Base-by-base conservation (phyloP, 129 eudicot genomes). In the Solidago caesia region DNA sequence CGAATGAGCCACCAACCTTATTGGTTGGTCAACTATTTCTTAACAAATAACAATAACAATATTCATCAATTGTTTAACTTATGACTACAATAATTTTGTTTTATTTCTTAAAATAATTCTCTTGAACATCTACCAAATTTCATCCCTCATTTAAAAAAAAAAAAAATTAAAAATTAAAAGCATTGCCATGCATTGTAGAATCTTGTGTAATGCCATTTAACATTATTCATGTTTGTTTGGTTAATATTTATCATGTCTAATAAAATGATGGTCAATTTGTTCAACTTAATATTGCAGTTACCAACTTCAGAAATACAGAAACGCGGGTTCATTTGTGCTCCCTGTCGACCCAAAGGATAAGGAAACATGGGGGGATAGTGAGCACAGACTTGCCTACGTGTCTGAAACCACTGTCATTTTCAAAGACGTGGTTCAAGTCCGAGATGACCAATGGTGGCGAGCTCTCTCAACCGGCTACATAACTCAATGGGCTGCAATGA, bases 281-380 rank as follows among this genome's bases (percentile, higher is more conserved):
- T 62, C 29, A 15, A 61, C n/a, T 26, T 70, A 27, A 68, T 9
- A n/a, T 61, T 75, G 88, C 91, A 94, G 97, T 55, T 94, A 94
- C 48, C 98, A 90, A 81, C 97, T 94, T 68, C 98, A 94, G 52
- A 94, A 94, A 82, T 90, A 94, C 69, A 85, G 98, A 87, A 83
- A 90, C 46, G 97, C 98, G 1, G 93, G 97, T 7, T 94, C 98
- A 8, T 94, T 86, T 80, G 98, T 94, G 58, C 78, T 94, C 1
- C 98, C 98, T 4, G 96, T 90, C 11, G 87, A 94, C 72, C 89
- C 97, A 14, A 88, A 90, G 13, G 98, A 94, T 67, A 90, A 90
- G 56, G 98, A 94, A 74, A 94, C 98, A 25, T 94, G 98, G 98
- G 98, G 98, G 2, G 98, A 94, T 56, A 90, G 98, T 65, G 98